Percentiles rank a stretch among this genome's conserved stretches.
phyloP scores from a whole-genome alignment of 495 filamentous ascomycete species.

The Copromyces sp. region DNA sequence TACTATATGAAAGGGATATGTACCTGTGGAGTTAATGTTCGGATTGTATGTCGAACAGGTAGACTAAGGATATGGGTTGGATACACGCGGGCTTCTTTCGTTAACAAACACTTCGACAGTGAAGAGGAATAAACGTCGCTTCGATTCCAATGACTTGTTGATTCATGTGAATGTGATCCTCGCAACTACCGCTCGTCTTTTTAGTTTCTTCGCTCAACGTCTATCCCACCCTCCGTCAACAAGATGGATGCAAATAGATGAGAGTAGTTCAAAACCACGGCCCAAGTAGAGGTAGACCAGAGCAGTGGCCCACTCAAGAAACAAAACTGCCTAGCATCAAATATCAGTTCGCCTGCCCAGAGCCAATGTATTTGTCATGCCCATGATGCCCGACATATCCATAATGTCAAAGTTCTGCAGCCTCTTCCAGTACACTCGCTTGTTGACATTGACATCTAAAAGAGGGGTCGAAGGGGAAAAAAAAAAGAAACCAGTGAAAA shows the following conservation, averaged over 20 bases:
- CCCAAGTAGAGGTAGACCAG: background rate
- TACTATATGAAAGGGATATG: too few relatives aligned
- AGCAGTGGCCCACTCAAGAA: background rate
- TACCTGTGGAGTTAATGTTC: too few relatives aligned
- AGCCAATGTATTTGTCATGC: too few relatives aligned
- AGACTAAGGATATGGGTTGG: too few relatives aligned
- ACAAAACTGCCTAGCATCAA: background rate
- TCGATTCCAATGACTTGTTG: background rate
- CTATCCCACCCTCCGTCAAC: background rate
- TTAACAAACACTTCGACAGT: background rate
- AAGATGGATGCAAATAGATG: background rate
- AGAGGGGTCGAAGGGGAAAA: too few relatives aligned
- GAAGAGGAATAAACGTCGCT: background rate
- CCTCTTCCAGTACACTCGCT: too few relatives aligned
- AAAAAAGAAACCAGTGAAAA: too few relatives aligned
- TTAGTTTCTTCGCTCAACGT: background rate
- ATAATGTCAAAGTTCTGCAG: too few relatives aligned
- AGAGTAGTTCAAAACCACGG: background rate
- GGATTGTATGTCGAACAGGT: too few relatives aligned
- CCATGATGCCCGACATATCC: too few relatives aligned
- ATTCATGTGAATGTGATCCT: background rate
- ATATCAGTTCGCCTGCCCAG: background rate
- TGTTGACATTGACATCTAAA: too few relatives aligned
- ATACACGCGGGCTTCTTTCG: too few relatives aligned
- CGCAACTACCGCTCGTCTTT: background rate